Evolutionary conservation across 257 asterid genomes (phyloP), one percentile per base, ranked within the genome.

Genomic region (Perilla frutescens): DNA sequence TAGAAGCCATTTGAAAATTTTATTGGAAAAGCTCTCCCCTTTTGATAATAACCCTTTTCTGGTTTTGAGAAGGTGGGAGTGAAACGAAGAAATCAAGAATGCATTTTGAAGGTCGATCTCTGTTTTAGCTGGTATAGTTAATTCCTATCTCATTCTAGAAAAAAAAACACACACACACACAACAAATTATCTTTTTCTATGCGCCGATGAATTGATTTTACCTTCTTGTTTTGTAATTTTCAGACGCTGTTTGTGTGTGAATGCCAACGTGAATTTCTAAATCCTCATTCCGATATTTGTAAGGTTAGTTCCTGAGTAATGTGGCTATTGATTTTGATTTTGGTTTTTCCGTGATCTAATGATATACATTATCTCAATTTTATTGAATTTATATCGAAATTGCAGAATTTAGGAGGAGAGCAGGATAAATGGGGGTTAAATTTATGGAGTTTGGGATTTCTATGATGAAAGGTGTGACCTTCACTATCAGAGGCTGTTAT

Each of bases 381-480:
- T 82, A 72, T 37, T 86, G 54, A 74, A 70, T 75, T 82, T 15
- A 65, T 20, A 56, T 71, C 65, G 48, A 51, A 15, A 20, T 79
- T 70, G 62, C 87, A 84, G 90, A 80, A 79, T 84, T 81, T 60
- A 31, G 68, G 57, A 9, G 60, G 47, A 37, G 64, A 68, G 50
- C 10, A 13, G 78, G 48, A 72, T 69, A 60, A 76, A 87, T 76
- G 87, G 87, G 84, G 37, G 44, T 73, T 61, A 72, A 56, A 15
- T 70, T 83, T 65, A 57, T 64, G 83, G 85, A 82, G 79, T 76
- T 88, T 80, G 87, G 83, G 60, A 79, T 80, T 71, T 78, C 82
- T 76, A 66, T 86, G 81, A 82, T 83, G 80, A 81, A 84, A 70
- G 65, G 84, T 75, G 77, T 80, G 86, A 81, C 77, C 53, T 87